Evolutionary conservation across 1,139 yeast species (phyloP).

Genomic region (Citeromyces hawaiiensis): DNA sequence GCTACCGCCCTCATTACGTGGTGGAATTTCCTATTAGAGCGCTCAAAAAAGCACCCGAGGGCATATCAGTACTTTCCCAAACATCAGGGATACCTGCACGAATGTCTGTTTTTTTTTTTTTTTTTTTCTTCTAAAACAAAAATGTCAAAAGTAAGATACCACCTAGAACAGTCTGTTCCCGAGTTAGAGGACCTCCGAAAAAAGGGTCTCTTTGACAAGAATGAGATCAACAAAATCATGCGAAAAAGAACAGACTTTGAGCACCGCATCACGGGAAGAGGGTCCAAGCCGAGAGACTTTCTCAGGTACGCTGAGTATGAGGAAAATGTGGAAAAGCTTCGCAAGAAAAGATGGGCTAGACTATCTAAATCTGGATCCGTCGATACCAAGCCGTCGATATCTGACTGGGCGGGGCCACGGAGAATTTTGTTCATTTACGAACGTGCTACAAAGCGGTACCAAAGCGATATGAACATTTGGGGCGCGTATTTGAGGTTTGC

Average conservation of each 20-base stretch:
- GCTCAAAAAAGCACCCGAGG: no score
- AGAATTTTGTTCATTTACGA: conserved; percentile 76
- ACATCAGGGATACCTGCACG: conserved; percentile 18
- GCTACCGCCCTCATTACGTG: no score
- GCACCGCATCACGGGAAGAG: conserved; percentile 78
- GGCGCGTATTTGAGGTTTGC: conserved; percentile 62
- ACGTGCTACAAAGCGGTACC: conserved; percentile 70
- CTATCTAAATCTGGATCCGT: conserved; percentile 33
- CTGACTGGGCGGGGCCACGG: conserved; percentile 83
- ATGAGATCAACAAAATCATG: conserved; percentile 79
- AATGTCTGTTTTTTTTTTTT: neutral
- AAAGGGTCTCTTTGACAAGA: conserved; percentile 67
- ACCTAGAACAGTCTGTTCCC: conserved; percentile 65
- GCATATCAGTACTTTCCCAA: neutral
- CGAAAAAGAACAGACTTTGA: conserved; percentile 92
- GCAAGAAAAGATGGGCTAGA: conserved; percentile 59
- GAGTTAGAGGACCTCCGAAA: conserved; percentile 82
- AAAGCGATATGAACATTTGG: conserved; percentile 74
- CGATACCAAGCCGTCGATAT: conserved; percentile 44
- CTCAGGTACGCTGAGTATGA: conserved; percentile 75
- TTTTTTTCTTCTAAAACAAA: neutral
- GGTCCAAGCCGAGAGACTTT: conserved; percentile 68
- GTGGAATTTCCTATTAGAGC: no score
- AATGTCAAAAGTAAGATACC: conserved; percentile 40
- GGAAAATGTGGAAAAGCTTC: conserved; percentile 60